Evolutionary conservation across 331 rosid genomes (phyloP), one percentile per base, ranked within the genome.

Genomic region (Malus hybrid): DNA sequence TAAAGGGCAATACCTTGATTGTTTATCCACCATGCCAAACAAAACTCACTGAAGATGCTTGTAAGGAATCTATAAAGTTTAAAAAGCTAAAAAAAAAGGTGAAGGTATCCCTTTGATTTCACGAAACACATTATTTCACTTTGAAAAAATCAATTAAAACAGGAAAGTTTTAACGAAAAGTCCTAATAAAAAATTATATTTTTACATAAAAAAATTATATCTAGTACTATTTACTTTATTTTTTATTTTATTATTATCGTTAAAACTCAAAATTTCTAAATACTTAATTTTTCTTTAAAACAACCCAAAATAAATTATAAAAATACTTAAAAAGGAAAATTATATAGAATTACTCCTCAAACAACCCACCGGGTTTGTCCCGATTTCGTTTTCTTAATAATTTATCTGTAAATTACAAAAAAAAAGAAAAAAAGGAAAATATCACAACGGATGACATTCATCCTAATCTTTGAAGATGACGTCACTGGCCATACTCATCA

Each of bases 401-500:
- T 13, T 39, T 57, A 34, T 32, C 79, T 39, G 65, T 74, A 54
- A 79, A 74, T 44, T 24, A 69, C 74, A 80, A 46, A 44, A 6
- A 7, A 68, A 65, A 11, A 20, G 10, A 19, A 3, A 4, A 2
- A 5, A 4, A 12, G 44, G 44, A 36, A 36, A 36, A 9, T 36
- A 36, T 36, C 44, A 67, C 18, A 14, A 39, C 3, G 12, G 0
- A 3, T 2, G 46, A 3, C 46, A 39, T 39, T 39, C 44, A 3
- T 11, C 34, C 76, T 79, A 87, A 54, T 89, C 90, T 67, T 72
- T 52, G 12, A 91, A 82, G 46, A 91, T 80, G 76, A 85, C 82
- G 64, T 77, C 85, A 22, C 18, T 22, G 0, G 90, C 88, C 14
- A 91, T 70, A 11, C 68, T 73, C 91, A 89, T 83, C 88, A 91